Conservation (phyloP, 352 stramenopile genomes). For the Pythium phragmitis region DNA sequence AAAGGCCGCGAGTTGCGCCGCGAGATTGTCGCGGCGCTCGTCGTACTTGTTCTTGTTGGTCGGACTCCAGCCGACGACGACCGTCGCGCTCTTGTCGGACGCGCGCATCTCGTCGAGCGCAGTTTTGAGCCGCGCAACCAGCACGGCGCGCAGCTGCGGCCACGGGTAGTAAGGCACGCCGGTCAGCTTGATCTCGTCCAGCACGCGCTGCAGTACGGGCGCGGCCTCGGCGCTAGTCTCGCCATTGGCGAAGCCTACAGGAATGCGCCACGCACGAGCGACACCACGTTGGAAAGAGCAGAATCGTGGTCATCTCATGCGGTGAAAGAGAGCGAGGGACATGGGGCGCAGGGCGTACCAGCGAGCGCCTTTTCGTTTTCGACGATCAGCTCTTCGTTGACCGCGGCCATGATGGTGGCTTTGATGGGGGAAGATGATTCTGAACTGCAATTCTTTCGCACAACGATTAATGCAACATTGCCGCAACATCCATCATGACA, state of each 20-base stretch:
- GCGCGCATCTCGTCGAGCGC: conserved; percentile 60
- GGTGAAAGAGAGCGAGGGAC: neutral
- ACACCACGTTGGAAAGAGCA: conserved; percentile 13
- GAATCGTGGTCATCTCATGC: neutral
- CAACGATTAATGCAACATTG: conserved; percentile 11
- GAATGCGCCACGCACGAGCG: neutral
- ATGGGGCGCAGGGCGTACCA: conserved; percentile 24
- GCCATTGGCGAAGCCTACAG: conserved; percentile 53
- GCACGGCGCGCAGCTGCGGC: conserved; percentile 64
- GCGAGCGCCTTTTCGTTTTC: conserved; percentile 74
- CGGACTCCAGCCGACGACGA: conserved; percentile 41
- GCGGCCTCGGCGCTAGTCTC: conserved; percentile 40
- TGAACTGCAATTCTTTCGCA: conserved; percentile 7
- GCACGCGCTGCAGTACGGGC: conserved; percentile 51
- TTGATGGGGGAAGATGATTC: neutral
- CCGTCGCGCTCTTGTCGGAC: conserved; percentile 33
- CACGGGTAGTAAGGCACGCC: conserved; percentile 73
- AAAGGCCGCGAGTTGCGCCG: conserved; percentile 60
- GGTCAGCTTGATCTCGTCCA: conserved; percentile 69
- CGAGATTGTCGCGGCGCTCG: conserved; percentile 54
- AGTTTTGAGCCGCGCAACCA: conserved; percentile 52
- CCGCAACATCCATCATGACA: conserved; percentile 2
- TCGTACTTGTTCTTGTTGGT: conserved; percentile 51
- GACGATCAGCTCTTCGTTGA: conserved; percentile 51
- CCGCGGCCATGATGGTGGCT: conserved; percentile 2